Evolutionary conservation across 495 filamentous ascomycete species (phyloP), one percentile per base, ranked within the genome.

Genomic region (Xylaria bambusicola): DNA sequence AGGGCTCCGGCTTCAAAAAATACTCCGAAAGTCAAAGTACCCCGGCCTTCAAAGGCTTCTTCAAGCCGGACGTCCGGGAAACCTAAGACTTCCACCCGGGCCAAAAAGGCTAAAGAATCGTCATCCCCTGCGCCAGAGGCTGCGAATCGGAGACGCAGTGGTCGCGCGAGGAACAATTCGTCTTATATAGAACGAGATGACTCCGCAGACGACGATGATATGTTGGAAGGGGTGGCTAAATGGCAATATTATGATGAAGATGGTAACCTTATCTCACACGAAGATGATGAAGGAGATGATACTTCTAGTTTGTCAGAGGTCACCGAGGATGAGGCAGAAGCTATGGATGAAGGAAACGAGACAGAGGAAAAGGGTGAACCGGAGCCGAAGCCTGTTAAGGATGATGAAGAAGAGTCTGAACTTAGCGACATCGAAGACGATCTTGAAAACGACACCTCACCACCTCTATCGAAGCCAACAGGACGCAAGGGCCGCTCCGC

Each of bases 131-230:
- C 60, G 20, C 63, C 48, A 23, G 60, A 66, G 49, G 67, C 62
- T 15, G 56, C 66, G 20, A 63, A 80, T 41, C 77, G 83, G 50
- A 72, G 82, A 20, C 81, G 80, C 20, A 85, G 82, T 58, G 79
- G 77, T 12, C 77, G 83, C 36, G 72, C 71, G n/a, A 66, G 58
- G 27, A 72, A 65, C 15, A 75, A 70, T 47, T 67, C 65, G 20
- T 71, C 71, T 2, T 83, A 83, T 58, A 74, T 77, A 6, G 80
- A 84, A 65, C 73, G 80, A 44, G 83, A 83, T 36, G 75, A 73
- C 31, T 73, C 71, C 3, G 80, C 80, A 31, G 80, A 82, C 46
- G 83, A 84, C 35, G 76, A 83, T 68, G 82, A 84, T 58, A 84
- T 84, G 81, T 62, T 78, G 21, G 75, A 77, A 35, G 81, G 81